phyloP scores from a whole-genome alignment of 495 filamentous ascomycete species.

The Trichoderma virens region DNA sequence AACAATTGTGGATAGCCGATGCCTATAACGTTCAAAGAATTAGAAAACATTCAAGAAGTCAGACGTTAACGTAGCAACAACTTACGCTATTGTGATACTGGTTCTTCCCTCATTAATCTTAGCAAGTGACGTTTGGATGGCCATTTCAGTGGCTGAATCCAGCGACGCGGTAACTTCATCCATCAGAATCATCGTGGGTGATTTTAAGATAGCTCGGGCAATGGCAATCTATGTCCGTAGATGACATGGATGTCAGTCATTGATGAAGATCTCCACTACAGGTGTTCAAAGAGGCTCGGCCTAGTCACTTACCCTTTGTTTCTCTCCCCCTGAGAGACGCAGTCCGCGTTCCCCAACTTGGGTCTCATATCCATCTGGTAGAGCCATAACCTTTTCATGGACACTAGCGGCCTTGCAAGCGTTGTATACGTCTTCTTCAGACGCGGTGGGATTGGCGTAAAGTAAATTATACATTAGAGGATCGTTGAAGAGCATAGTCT shows the following conservation, averaged over 20 bases:
- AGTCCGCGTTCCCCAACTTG: slow-evolving; percentile 93
- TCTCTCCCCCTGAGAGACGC: slow-evolving; percentile 87
- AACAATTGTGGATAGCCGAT: slow-evolving; percentile 90
- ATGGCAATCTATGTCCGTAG: too few species aligned
- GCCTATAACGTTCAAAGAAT: too few species aligned
- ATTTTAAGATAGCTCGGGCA: too few species aligned
- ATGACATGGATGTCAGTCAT: too few species aligned
- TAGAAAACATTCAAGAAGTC: too few species aligned
- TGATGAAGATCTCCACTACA: too few species aligned
- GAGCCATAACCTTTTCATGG: slow-evolving; percentile 87
- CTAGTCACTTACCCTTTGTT: slow-evolving; percentile 95
- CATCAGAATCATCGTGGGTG: slow-evolving; percentile 91
- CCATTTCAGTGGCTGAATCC: slow-evolving; percentile 90
- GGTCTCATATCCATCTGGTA: slow-evolving; percentile 86
- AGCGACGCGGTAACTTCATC: slow-evolving; percentile 95
- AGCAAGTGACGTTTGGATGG: slow-evolving; percentile 81
- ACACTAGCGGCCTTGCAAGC: slow-evolving; percentile 89
- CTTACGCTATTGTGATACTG: slow-evolving; percentile 56
- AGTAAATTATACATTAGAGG: slow-evolving; percentile 91
- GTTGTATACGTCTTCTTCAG: slow-evolving; percentile 81
- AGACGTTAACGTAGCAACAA: too few species aligned
- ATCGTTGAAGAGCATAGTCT: slow-evolving; percentile 95
- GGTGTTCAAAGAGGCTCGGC: slow-evolving; percentile 93
- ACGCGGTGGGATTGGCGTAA: slow-evolving; percentile 80
- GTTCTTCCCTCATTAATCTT: slow-evolving; percentile 77